These are phyloP conservation scores for Linnemannia zychae DNA, from an alignment of 192 early-diverging fungal genomes.

Conservation along the genomic window DNA sequence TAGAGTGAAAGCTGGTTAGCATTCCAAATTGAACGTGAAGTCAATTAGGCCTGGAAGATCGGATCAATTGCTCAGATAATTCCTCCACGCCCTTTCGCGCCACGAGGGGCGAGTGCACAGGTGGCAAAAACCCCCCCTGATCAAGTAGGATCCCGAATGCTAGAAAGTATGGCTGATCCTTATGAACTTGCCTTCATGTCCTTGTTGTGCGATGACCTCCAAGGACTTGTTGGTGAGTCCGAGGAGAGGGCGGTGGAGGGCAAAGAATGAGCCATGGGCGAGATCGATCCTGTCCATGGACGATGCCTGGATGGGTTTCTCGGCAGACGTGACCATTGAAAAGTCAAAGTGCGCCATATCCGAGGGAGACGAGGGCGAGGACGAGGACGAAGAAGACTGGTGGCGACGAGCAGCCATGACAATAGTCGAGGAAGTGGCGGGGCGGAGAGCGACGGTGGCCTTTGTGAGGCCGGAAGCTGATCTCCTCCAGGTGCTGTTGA, in stretches of 20 bases:
- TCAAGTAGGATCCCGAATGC: neutral
- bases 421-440: constrained; percentile 12
- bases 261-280: constrained; percentile 70
- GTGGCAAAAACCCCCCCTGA: neutral
- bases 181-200: constrained; percentile 24
- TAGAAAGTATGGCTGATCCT: neutral
- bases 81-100: neutral
- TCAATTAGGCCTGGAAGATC: neutral
- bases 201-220: neutral
- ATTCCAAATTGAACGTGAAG: neutral
- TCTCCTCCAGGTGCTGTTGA: constrained; percentile 32
- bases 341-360: constrained; percentile 14
- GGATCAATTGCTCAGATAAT: constrained; percentile 7
- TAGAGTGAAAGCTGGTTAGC: neutral
- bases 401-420: constrained; percentile 25
- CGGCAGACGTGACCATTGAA: constrained; percentile 10
- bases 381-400: constrained; percentile 42
- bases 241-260: constrained; percentile 69
- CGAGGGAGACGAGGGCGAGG: constrained; percentile 28
- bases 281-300: constrained; percentile 59
- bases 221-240: constrained; percentile 45
- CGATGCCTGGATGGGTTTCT: constrained; percentile 23
- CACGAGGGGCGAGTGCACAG: neutral
- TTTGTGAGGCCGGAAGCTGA: constrained; percentile 32
- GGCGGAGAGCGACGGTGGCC: constrained; percentile 10